A percentile compares a stretch with the other conserved stretches of the same genome.
Conservation (phyloP, 495 filamentous ascomycete species). For the Barbatosphaeria neglecta region DNA sequence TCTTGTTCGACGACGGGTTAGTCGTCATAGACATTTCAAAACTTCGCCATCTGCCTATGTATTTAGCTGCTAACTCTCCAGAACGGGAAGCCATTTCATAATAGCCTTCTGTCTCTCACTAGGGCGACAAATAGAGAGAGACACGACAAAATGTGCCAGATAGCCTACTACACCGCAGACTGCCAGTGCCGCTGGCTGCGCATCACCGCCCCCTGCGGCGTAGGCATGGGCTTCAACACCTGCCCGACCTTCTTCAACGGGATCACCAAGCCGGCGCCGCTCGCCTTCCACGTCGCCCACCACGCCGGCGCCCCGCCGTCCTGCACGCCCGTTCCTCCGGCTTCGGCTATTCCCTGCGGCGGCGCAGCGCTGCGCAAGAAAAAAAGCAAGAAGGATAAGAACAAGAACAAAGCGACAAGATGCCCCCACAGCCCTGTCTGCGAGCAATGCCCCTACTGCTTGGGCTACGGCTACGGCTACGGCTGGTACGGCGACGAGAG, state of each 20-base stretch:
- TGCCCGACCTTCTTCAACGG: constrained; percentile 20
- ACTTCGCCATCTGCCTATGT: no score
- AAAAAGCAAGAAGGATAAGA: no score
- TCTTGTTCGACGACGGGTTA: no score
- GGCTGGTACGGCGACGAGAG: no score
- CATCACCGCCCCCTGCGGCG: constrained; percentile 20
- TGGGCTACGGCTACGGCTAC: background rate
- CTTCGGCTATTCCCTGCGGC: no score
- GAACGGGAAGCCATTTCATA: background rate
- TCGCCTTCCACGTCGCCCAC: constrained; percentile 3
- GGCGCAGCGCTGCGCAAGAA: no score
- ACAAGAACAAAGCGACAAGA: no score
- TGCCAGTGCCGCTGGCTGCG: constrained; percentile 29
- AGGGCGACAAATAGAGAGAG: background rate
- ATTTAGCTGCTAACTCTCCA: constrained; percentile 1
- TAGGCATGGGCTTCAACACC: constrained; percentile 21
- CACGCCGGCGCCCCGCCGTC: background rate
- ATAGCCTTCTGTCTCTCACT: background rate
- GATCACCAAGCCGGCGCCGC: constrained; percentile 10
- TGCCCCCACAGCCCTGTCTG: no score
- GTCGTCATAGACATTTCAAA: no score
- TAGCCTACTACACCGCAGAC: constrained; percentile 18
- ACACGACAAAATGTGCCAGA: constrained; percentile 14
- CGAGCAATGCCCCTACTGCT: no score
- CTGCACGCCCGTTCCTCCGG: no score